These are phyloP conservation scores for Ceratocystis papillata DNA, from an alignment of 2,329 filamentous ascomycete species.

Conservation along the genomic window DNA sequence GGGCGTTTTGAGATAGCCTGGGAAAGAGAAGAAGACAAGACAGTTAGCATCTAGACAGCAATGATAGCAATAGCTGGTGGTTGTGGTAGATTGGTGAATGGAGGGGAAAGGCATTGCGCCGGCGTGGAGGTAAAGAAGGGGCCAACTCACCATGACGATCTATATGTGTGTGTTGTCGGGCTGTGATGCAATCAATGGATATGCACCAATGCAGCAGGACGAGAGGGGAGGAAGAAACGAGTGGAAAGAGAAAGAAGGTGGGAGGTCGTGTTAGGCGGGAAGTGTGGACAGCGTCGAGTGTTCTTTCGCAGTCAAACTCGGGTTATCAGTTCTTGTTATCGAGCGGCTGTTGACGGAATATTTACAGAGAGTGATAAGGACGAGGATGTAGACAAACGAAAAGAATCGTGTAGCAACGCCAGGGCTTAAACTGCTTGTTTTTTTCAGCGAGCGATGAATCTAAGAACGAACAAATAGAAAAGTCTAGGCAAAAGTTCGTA, in stretches of 20 bases:
- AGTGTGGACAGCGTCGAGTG: too few species aligned
- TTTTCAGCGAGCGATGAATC: too few species aligned
- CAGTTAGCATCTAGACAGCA: neutral
- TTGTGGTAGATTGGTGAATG: neutral
- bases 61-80: neutral
- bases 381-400: too few species aligned
- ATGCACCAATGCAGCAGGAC: neutral
- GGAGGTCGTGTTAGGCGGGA: neutral
- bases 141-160: neutral
- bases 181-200: constrained; percentile 7
- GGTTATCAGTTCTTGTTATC: too few species aligned
- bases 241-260: neutral
- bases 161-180: constrained; percentile 8
- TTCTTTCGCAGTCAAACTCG: too few species aligned
- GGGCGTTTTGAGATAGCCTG: constrained; percentile 42
- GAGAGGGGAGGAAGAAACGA: neutral
- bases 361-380: too few species aligned
- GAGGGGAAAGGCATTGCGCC: neutral
- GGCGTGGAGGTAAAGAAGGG: neutral
- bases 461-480: too few species aligned
- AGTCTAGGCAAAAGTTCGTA: too few species aligned
- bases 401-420: too few species aligned
- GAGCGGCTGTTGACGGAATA: too few species aligned
- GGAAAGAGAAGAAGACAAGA: neutral
- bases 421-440: too few species aligned